Percentiles rank a stretch among this genome's conserved stretches.
Conservation (phyloP, 371 early-diverging fungal genomes). For the Haplosporangium sp. region DNA sequence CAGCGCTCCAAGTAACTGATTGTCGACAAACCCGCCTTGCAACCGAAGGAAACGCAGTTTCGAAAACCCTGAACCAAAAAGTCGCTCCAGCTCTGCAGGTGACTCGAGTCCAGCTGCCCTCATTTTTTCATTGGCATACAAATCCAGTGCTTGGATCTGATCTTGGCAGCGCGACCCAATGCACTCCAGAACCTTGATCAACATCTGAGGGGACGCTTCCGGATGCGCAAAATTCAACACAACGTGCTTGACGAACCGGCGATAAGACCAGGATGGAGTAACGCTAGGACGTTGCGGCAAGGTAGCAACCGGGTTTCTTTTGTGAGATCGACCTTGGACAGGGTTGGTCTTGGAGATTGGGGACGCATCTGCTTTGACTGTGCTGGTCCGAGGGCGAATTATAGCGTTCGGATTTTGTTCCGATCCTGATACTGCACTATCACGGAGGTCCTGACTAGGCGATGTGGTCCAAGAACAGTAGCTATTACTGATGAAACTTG, state of each 20-base stretch:
- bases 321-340: no score
- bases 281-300: no score
- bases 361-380: no score
- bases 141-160: conserved; percentile 30
- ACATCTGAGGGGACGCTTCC: conserved; percentile 35
- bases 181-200: conserved; percentile 26
- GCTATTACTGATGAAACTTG: not conserved
- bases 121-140: conserved; percentile 46
- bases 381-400: no score
- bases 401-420: not conserved
- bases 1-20: conserved; percentile 31
- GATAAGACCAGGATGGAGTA: conserved; percentile 23
- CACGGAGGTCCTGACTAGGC: not conserved
- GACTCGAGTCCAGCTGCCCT: conserved; percentile 22
- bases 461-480: conserved; percentile 1
- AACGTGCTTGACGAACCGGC: conserved; percentile 17
- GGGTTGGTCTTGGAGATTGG: no score
- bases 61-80: conserved; percentile 32
- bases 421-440: no score
- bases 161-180: conserved; percentile 13
- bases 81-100: conserved; percentile 22
- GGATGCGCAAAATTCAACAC: conserved; percentile 45
- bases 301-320: no score
- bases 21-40: conserved; percentile 44
- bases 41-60: conserved; percentile 25